These are phyloP conservation scores for Pichia rugopelliculosa DNA, from an alignment of 805 yeast species.

Conservation along the genomic window DNA sequence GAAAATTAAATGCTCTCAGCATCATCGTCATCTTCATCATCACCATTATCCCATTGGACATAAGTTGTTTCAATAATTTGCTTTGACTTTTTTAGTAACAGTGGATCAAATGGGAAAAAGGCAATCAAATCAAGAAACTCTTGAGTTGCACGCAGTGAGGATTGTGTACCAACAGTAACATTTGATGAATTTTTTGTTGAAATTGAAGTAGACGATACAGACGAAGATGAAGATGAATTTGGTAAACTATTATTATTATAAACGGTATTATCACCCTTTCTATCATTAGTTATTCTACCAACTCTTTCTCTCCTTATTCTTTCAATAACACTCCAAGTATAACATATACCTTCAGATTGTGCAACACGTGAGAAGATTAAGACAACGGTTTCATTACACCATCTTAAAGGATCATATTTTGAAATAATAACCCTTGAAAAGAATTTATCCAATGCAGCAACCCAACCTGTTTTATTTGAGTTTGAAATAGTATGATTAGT, in stretches of 20 bases:
- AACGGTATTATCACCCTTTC: not conserved
- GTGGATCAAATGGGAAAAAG: constrained; percentile 95
- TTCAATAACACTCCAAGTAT: constrained; percentile 89
- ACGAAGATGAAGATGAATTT: not conserved
- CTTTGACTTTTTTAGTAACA: constrained; percentile 60
- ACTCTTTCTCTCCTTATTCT: constrained; percentile 72
- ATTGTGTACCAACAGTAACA: constrained; percentile 9
- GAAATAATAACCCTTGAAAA: constrained; percentile 81
- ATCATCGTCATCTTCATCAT: constrained; percentile 34
- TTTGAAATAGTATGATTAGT: not conserved
- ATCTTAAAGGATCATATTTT: constrained; percentile 87
- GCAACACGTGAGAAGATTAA: constrained; percentile 89
- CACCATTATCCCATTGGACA: constrained; percentile 80
- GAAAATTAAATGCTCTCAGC: constrained; percentile 2
- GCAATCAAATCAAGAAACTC: constrained; percentile 86
- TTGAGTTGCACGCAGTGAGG: constrained; percentile 34
- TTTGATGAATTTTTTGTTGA: not conserved
- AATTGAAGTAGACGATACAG: not conserved
- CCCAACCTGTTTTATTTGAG: constrained; percentile 46
- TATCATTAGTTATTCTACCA: constrained; percentile 7
- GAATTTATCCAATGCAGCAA: constrained; percentile 71
- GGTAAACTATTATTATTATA: not conserved
- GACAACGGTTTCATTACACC: constrained; percentile 90
- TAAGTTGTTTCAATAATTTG: constrained; percentile 46
- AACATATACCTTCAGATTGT: constrained; percentile 81